Evolutionary conservation across 768 basidiomycete species (phyloP).

Genomic region (Boletus tylopilopsis): DNA sequence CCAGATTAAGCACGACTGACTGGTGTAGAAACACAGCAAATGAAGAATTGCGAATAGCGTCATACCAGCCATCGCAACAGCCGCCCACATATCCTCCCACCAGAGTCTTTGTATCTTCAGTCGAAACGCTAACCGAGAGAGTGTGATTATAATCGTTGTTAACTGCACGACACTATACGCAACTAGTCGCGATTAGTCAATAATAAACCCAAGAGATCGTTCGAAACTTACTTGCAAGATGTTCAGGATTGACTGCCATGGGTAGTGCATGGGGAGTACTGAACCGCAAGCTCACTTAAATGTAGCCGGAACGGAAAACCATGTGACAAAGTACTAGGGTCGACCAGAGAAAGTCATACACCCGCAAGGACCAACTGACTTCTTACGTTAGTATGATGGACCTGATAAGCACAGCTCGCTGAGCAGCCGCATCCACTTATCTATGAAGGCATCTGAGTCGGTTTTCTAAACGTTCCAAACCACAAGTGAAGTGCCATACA

Average conservation of each 20-base stretch:
- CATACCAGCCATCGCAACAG: background rate
- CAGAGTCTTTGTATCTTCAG: constrained; percentile 12
- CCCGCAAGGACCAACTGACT: too few species aligned
- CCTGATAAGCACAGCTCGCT: too few species aligned
- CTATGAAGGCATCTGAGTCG: too few species aligned
- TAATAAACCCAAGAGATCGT: background rate
- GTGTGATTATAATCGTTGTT: background rate
- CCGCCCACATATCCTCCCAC: constrained; percentile 24
- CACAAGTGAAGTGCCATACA: too few species aligned
- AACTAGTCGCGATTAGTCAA: background rate
- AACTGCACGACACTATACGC: background rate
- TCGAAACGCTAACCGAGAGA: constrained; percentile 12
- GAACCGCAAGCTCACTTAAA: background rate
- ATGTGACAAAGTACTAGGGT: background rate
- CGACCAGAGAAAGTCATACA: background rate
- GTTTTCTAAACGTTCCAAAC: too few species aligned
- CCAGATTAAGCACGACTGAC: background rate
- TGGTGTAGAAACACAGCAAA: background rate
- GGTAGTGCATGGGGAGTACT: background rate
- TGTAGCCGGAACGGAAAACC: background rate
- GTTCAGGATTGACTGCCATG: background rate
- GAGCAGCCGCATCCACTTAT: too few species aligned
- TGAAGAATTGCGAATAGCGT: background rate
- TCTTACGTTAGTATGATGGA: too few species aligned
- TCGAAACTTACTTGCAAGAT: background rate